Base-by-base conservation (phyloP, 257 asterid genomes). In the Rehmannia glutinosa region DNA sequence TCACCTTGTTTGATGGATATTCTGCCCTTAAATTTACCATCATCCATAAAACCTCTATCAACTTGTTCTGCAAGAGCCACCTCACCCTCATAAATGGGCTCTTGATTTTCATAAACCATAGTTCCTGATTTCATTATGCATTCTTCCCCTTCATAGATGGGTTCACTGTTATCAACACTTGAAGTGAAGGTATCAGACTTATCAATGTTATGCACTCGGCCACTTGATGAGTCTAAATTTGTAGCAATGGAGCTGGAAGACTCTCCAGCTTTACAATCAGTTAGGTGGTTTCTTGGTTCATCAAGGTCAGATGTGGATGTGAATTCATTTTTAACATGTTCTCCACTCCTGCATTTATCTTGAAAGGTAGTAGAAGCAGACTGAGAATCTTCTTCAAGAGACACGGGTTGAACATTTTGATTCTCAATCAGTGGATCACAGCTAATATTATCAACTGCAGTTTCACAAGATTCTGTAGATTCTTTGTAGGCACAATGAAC, bases 21-120 rank as follows among this genome's bases (percentile, higher is more conserved):
- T 43, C 70, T 77, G 74, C 55, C 76, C 45, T 74, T 72, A 33
- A 72, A 24, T 27, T 55, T 74, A 59, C 28, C 64, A 49, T 35
- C 75, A 68, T 78, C 73, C 61, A 6, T 36, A 72, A 52, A 30
- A 62, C 57, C 72, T 73, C 25, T 79, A 60, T 62, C 77, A 50
- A 73, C 84, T 79, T 77, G 89, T 77, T 79, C 84, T 6, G 91
- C 83, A 58, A 87, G 88, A 66, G 80, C 74, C 65, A 81, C 83
- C 77, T 87, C 95, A 38, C 95, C 95, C 68, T 87, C 95, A 78
- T 87, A 87, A 66, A 87, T 70, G 23, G 95, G 95, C 75, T 87
- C 95, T 59, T 72, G 71, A 62, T 68, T 79, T 75, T 80, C 81
- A 74, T 68, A 70, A 39, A 38, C 53, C 38, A 43, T 66, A 36